Percentiles rank a stretch among this genome's conserved stretches.
These are phyloP conservation scores for Aspergillus brunneoviolaceus DNA, from an alignment of 2,329 filamentous ascomycete species.

Conservation along the genomic window DNA sequence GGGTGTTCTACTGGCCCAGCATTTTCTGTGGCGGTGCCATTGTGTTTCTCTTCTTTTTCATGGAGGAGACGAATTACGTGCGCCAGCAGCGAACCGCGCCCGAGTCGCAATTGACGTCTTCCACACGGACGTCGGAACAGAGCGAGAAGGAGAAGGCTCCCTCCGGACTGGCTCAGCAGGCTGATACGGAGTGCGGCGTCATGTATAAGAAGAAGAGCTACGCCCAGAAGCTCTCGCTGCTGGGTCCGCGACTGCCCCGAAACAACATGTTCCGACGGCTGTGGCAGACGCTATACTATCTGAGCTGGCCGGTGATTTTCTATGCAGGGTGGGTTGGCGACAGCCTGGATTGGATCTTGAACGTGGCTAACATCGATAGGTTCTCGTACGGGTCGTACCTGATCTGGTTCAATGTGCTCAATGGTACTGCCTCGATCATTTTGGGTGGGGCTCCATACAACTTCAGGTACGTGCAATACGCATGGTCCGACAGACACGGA, in stretches of 20 bases:
- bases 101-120: neutral
- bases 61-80: conserved; percentile 57
- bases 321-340: conserved; percentile 32
- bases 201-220: conserved; percentile 34
- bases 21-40: conserved; percentile 50
- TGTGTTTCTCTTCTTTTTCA: conserved; percentile 54
- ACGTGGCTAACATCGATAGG: conserved; percentile 18
- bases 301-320: conserved; percentile 42
- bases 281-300: conserved; percentile 35
- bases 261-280: conserved; percentile 36
- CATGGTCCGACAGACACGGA: too few relatives aligned
- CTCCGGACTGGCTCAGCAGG: neutral
- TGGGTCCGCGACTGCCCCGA: conserved; percentile 26
- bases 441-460: conserved; percentile 38
- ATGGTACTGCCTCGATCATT: conserved; percentile 41
- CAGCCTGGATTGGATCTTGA: too few relatives aligned
- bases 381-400: conserved; percentile 43
- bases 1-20: conserved; percentile 53
- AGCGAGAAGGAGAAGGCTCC: conserved; percentile 23
- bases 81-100: conserved; percentile 24
- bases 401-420: conserved; percentile 43
- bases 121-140: conserved; percentile 14
- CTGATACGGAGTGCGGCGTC: conserved; percentile 18
- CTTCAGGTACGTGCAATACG: conserved; percentile 28
- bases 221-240: conserved; percentile 33